These are phyloP conservation scores for Triangularia setosa DNA, from an alignment of 2,329 filamentous ascomycete species.

Conservation along the genomic window DNA sequence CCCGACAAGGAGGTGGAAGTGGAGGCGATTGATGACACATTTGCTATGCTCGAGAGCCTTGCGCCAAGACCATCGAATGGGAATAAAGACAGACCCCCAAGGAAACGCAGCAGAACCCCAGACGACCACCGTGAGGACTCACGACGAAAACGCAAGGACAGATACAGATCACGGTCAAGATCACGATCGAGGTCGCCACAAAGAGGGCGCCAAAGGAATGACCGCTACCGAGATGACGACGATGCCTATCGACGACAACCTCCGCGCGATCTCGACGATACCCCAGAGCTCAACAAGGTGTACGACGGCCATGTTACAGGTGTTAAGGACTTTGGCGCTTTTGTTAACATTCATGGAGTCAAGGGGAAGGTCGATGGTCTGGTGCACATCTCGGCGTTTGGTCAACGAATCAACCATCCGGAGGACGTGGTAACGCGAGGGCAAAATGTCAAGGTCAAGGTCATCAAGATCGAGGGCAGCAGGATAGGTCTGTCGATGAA, in stretches of 20 bases:
- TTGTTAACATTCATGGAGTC: conserved; percentile 87
- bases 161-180: conserved; percentile 49
- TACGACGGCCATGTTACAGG: conserved; percentile 89
- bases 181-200: conserved; percentile 33
- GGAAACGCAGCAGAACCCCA: conserved; percentile 35
- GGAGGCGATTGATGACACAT: conserved; percentile 84
- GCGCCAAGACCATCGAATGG: conserved; percentile 55
- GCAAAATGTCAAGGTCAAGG: conserved; percentile 88
- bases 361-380: conserved; percentile 86
- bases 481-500: conserved; percentile 93
- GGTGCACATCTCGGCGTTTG: conserved; percentile 89
- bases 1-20: conserved; percentile 68
- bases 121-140: conserved; percentile 24
- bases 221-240: conserved; percentile 34
- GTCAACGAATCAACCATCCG: conserved; percentile 84
- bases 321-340: conserved; percentile 92
- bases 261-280: conserved; percentile 72
- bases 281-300: conserved; percentile 77
- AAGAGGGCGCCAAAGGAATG: conserved; percentile 39
- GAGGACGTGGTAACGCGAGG: conserved; percentile 78
- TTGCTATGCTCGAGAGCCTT: conserved; percentile 84
- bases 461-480: conserved; percentile 77
- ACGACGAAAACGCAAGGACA: conserved; percentile 46
- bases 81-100: conserved; percentile 33
- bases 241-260: conserved; percentile 46